These are phyloP conservation scores for Neopestalotiopsis rosae DNA, from an alignment of 2,329 filamentous ascomycete genomes.

Conservation along the genomic window DNA sequence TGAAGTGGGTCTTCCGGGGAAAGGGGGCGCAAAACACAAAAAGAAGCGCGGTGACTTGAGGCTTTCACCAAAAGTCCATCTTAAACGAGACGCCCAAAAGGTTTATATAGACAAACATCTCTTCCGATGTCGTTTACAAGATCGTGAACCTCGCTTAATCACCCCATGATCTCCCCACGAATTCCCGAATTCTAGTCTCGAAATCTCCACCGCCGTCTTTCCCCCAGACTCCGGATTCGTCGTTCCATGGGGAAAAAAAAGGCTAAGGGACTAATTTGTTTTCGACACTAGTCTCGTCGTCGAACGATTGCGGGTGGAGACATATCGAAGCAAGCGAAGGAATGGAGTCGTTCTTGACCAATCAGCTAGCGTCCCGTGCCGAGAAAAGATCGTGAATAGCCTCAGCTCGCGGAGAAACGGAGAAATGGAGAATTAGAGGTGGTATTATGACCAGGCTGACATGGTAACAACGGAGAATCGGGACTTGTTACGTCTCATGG, in stretches of 20 bases:
- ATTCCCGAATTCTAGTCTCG: background rate
- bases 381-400: background rate
- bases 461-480: background rate
- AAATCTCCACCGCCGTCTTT: background rate
- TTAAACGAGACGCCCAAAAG: background rate
- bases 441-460: background rate
- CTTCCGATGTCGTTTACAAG: background rate
- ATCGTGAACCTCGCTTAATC: background rate
- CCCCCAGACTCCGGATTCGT: background rate
- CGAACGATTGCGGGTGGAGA: background rate
- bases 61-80: background rate
- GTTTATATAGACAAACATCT: background rate
- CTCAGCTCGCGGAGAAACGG: background rate
- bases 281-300: background rate
- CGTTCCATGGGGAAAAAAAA: background rate
- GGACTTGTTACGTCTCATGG: background rate
- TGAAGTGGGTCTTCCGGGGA: background rate
- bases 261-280: background rate
- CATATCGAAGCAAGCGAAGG: background rate
- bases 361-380: background rate
- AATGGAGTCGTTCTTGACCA: background rate
- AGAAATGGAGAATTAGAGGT: background rate
- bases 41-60: background rate
- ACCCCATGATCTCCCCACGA: background rate
- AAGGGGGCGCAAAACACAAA: background rate